Base-by-base conservation (phyloP, 805 yeast species). In the Metschnikowia vanudenii region DNA sequence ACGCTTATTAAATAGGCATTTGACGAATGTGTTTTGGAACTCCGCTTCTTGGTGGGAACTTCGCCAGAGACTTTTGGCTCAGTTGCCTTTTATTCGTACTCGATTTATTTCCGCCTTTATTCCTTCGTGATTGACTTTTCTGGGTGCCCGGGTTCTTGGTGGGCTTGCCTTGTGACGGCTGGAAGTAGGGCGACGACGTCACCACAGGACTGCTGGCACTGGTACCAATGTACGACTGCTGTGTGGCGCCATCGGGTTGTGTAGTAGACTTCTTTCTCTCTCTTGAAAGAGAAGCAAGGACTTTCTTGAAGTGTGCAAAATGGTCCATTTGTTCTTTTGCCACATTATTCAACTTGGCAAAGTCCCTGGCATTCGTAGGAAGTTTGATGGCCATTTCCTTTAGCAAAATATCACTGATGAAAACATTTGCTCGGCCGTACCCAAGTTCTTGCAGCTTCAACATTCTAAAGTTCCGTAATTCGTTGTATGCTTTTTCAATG, bases 301-400 rank as follows among this genome's bases (percentile, higher is more conserved):
- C 39, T 22, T 64, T 63, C 45, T 69, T 72, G 60, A 79, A 78
- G 47, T 63, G 56, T 34, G 54, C 55, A 54, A 74, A 79, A 50
- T 62, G 57, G 2, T 62, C 58, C 26, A 58, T 41, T 29, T 63
- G 70, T 6, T 63, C 62, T 46, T 62, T 56, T 22, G 62, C 58
- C 16, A 74, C 61, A 4, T 68, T 76, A 0, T 57, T 61, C 39
- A 80, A 54, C 40, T 57, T 60, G 6, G 68, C 62, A 59, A 70
- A 84, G 34, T 73, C 84, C 14, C 56, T 60, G 37, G 73, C 73
- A 13, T 72, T 74, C 2, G 71, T 68, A 1, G 90, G 89, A 28
- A 84, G 65, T 41, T 64, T 68, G 16, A 60, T 52, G 0, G 87
- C 80, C 81, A 84, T 75, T 37, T 79, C 82, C 49, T 73, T 71